Evolutionary conservation across 2,329 filamentous ascomycete species (phyloP).

Genomic region (Exophiala mesophila): DNA sequence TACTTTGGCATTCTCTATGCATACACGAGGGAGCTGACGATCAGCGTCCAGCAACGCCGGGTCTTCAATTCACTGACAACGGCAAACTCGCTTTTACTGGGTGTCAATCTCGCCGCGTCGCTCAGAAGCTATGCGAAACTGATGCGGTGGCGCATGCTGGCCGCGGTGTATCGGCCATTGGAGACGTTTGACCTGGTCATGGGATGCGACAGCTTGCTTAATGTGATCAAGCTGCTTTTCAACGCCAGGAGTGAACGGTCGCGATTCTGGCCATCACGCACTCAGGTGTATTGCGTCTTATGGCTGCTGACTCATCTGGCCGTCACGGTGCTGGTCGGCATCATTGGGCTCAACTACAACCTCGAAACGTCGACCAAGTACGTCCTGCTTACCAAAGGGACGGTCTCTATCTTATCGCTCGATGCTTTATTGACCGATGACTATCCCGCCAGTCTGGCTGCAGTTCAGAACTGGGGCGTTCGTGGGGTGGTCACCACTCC

Average conservation of each 20-base stretch:
- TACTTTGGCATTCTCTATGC: slow-evolving; percentile 18
- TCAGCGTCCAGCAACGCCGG: slow-evolving; percentile 15
- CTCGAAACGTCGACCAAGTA: slow-evolving; percentile 12
- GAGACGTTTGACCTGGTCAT: slow-evolving; percentile 24
- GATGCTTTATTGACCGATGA: slow-evolving; percentile 10
- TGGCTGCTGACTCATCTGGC: slow-evolving; percentile 23
- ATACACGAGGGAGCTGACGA: slow-evolving; percentile 12
- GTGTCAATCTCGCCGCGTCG: slow-evolving; percentile 21
- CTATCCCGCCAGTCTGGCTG: slow-evolving; percentile 12
- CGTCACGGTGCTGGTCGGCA: slow-evolving; percentile 20
- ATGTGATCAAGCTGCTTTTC: slow-evolving; percentile 20
- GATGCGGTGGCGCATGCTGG: slow-evolving; percentile 21
- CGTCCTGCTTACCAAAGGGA: slow-evolving; percentile 11
- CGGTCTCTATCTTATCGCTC: slow-evolving; percentile 16
- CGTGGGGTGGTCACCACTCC: slow-evolving; percentile 13
- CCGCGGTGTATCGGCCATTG: slow-evolving; percentile 16
- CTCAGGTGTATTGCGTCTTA: slow-evolving; percentile 18
- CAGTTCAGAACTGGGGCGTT: slow-evolving; percentile 19
- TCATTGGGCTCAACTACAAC: slow-evolving; percentile 25
- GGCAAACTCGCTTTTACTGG: slow-evolving; percentile 15
- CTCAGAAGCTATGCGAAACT: slow-evolving; percentile 22
- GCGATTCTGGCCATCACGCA: slow-evolving; percentile 15
- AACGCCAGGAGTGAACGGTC: slow-evolving; percentile 12
- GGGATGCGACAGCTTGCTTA: slow-evolving; percentile 21
- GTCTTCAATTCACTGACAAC: slow-evolving; percentile 23